A percentile compares a stretch with the other conserved stretches of the same genome.
phyloP scores from a whole-genome alignment of 139 green algal genomes.

The Deuterostichococcus epilithicus region DNA sequence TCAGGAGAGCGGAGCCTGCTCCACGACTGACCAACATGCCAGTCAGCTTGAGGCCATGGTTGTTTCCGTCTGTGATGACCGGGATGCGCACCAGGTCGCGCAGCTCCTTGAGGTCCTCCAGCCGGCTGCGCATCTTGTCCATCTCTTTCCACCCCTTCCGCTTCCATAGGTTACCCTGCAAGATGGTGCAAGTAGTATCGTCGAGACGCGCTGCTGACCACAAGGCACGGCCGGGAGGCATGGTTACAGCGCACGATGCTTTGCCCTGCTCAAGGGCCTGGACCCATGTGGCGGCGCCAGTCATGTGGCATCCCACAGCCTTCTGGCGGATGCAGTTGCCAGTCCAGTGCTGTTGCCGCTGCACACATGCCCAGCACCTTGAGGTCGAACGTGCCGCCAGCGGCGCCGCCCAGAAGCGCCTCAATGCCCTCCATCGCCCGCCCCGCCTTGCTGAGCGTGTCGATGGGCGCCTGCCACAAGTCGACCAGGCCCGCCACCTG shows the following conservation, averaged over 20 bases:
- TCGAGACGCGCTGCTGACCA: too few relatives aligned
- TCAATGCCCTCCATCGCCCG: constrained; percentile 80
- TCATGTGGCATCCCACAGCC: too few relatives aligned
- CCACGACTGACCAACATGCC: too few relatives aligned
- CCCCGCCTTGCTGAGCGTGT: constrained; percentile 59
- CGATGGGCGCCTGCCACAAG: constrained; percentile 59
- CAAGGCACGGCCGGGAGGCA: too few relatives aligned
- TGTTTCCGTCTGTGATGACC: too few relatives aligned
- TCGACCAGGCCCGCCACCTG: constrained; percentile 24
- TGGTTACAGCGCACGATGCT: too few relatives aligned
- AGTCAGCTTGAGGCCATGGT: too few relatives aligned
- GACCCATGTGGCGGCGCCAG: too few relatives aligned
- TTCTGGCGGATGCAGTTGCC: too few relatives aligned
- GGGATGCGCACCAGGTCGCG: constrained; percentile 85
- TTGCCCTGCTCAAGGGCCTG: too few relatives aligned
- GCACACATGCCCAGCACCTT: constrained; percentile 31
- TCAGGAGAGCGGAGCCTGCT: too few relatives aligned
- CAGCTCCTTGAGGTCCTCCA: constrained; percentile 83
- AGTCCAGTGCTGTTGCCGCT: too few relatives aligned
- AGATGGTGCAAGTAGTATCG: not conserved
- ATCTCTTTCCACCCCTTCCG: constrained; percentile 72
- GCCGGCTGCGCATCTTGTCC: constrained; percentile 65
- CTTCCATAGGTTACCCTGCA: constrained; percentile 60
- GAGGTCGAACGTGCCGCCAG: constrained; percentile 56
- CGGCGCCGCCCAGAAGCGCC: constrained; percentile 64